Evolutionary conservation across 495 filamentous ascomycete species (phyloP).

Genomic region (Xylaria cubensis): DNA sequence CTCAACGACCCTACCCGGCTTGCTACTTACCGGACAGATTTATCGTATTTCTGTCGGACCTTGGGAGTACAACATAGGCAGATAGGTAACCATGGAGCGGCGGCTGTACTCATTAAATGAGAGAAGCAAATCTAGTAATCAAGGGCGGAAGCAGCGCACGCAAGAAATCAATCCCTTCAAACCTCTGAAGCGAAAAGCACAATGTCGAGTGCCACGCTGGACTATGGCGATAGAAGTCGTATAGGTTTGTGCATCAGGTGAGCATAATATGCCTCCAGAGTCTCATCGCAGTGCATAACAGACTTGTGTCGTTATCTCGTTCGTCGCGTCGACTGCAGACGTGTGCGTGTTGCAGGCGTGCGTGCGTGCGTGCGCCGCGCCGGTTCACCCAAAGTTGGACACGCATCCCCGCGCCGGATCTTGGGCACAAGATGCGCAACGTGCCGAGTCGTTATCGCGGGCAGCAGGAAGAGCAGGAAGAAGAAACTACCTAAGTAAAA

Average conservation of each 20-base stretch:
- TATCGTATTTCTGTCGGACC: background rate
- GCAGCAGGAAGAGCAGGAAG: background rate
- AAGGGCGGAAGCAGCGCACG: conserved; percentile 4
- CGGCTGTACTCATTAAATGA: background rate
- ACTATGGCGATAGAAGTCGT: background rate
- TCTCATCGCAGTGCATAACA: conserved; percentile 36
- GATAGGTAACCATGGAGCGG: background rate
- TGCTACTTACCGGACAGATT: background rate
- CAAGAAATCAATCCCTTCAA: background rate
- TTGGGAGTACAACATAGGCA: background rate
- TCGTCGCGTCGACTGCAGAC: conserved; percentile 34
- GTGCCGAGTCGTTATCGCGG: background rate
- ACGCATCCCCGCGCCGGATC: conserved; percentile 29
- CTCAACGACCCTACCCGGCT: conserved; percentile 2
- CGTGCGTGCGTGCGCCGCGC: conserved; percentile 32
- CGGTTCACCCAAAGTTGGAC: conserved; percentile 27
- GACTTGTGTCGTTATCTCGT: conserved; percentile 35
- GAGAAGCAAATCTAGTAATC: background rate
- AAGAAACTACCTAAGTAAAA: background rate
- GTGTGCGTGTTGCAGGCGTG: conserved; percentile 35
- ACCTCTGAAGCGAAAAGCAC: background rate
- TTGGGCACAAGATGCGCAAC: background rate
- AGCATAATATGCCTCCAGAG: conserved; percentile 21
- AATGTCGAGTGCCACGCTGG: conserved; percentile 6
- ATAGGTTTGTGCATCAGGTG: conserved; percentile 28